Evolutionary conservation across 164 flowering plant species (phyloP).

Genomic region (Magnolia changhungtana): DNA sequence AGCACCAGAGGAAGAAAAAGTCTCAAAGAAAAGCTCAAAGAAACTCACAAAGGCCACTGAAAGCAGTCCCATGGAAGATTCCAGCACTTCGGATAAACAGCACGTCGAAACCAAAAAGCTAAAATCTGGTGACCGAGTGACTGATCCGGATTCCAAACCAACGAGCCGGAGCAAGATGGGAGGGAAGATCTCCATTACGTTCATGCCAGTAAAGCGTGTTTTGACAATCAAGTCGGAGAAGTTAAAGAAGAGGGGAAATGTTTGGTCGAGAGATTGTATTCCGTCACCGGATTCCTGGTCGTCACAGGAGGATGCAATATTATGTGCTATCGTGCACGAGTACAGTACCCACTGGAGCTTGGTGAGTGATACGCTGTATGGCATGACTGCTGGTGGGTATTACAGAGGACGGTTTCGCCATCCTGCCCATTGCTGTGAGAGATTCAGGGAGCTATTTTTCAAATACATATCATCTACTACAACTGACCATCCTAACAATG

Average conservation of each 20-base stretch:
- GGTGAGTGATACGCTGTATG: slow-evolving; percentile 77
- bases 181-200: slow-evolving; percentile 71
- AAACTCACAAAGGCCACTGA: slow-evolving; percentile 51
- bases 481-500: slow-evolving; percentile 55
- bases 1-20: slow-evolving; percentile 37
- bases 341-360: slow-evolving; percentile 89
- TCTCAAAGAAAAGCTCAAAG: slow-evolving; percentile 54
- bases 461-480: slow-evolving; percentile 48
- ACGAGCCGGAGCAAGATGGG: slow-evolving; percentile 56
- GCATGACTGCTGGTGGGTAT: slow-evolving; percentile 84
- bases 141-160: slow-evolving; percentile 55
- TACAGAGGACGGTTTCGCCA: slow-evolving; percentile 89
- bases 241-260: slow-evolving; percentile 64
- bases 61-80: slow-evolving; percentile 19
- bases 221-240: slow-evolving; percentile 82
- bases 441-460: slow-evolving; percentile 82
- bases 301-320: slow-evolving; percentile 82
- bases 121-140: slow-evolving; percentile 36
- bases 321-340: slow-evolving; percentile 93
- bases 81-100: slow-evolving; percentile 28
- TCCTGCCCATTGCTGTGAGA: slow-evolving; percentile 90
- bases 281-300: slow-evolving; percentile 84
- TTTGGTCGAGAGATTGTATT: slow-evolving; percentile 75
- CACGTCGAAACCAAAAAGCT: slow-evolving; percentile 34
- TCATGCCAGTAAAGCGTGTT: slow-evolving; percentile 77